Conservation (phyloP, 176 grass and related monocot species). For the Pontederia crassipes region DNA sequence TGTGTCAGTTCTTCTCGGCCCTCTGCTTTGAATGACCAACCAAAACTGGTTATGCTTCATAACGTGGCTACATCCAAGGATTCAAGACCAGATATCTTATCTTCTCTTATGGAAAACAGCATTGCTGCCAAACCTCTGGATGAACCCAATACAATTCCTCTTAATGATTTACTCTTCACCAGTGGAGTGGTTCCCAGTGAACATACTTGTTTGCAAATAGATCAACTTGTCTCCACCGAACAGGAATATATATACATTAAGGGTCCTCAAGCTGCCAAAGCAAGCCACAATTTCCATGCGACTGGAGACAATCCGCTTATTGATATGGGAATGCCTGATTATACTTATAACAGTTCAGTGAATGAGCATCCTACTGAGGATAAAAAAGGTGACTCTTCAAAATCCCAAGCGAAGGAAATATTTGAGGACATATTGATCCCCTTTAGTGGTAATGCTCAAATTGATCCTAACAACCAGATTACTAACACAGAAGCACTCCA, state of each 20-base stretch:
- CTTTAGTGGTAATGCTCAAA: constrained; percentile 27
- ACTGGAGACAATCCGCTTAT: constrained; percentile 36
- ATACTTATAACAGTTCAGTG: constrained; percentile 37
- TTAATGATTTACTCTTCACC: constrained; percentile 26
- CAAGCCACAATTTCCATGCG: constrained; percentile 42
- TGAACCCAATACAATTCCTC: constrained; percentile 21
- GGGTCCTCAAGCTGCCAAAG: constrained; percentile 42
- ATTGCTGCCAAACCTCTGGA: constrained; percentile 10
- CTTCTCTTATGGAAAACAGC: constrained; percentile 19
- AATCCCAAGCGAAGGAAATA: constrained; percentile 34
- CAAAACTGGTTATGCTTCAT: constrained; percentile 22
- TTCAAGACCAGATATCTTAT: constrained; percentile 26
- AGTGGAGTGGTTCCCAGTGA: constrained; percentile 39
- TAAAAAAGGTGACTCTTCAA: constrained; percentile 31
- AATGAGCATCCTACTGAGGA: constrained; percentile 34
- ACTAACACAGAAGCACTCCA: constrained; percentile 41
- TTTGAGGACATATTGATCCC: constrained; percentile 27
- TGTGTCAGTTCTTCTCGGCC: constrained; percentile 23
- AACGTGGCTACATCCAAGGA: constrained; percentile 36
- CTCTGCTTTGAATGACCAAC: constrained; percentile 29
- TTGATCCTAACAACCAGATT: constrained; percentile 23
- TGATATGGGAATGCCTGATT: constrained; percentile 16
- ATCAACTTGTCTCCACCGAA: constrained; percentile 31
- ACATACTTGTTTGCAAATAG: constrained; percentile 34
- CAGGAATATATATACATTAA: constrained; percentile 45